Base-by-base conservation (phyloP, 495 filamentous ascomycete species). In the Penicillium pulvis region DNA sequence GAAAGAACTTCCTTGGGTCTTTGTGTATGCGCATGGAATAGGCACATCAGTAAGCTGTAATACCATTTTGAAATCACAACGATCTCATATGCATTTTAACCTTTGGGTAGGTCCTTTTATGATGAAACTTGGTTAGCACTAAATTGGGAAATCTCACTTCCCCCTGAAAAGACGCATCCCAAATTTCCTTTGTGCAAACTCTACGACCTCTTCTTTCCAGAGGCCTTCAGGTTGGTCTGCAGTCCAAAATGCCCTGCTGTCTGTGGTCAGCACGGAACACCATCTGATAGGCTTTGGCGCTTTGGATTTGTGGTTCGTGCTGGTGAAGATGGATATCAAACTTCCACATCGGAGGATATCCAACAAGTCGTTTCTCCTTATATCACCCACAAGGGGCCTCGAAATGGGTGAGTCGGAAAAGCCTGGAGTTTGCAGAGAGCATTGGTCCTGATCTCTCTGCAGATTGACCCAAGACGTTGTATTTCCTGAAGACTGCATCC, bases 41-140 rank as follows among this genome's bases (percentile, higher is more conserved):
- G 17, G 71, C 63, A 20, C 59, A n/a, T n/a, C 42, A 62, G 71
- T 70, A 64, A 26, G 60, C 24, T 20, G n/a, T 39, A 14, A 10
- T 11, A 19, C 2, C 5, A 0, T 47, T 17, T 63, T 7, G 16
- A 28, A 12, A 16, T 41, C 36, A 12, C 36, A n/a, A n/a, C 26
- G 3, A 28, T 28, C 26, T 28, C 12, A 6, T 41, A n/a, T 41
- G 12, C 3, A n/a, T 1, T n/a, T 6, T 41, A n/a, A 41, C 3
- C 36, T n/a, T 1, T 16, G n/a, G 24, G 73, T 69, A 33, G 64
- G 61, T 5, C 26, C 14, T 24, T 28, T 3, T 85, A 85, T 52
- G 73, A 79, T 42, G 80, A 73, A 48, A 79, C 71, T 0, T 85
- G 81, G 80, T 75, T 83, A 10, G 80, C 82, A n/a, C 56, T 78